phyloP scores from a whole-genome alignment of 441 rosid species.

The Euphorbia celastroides region DNA sequence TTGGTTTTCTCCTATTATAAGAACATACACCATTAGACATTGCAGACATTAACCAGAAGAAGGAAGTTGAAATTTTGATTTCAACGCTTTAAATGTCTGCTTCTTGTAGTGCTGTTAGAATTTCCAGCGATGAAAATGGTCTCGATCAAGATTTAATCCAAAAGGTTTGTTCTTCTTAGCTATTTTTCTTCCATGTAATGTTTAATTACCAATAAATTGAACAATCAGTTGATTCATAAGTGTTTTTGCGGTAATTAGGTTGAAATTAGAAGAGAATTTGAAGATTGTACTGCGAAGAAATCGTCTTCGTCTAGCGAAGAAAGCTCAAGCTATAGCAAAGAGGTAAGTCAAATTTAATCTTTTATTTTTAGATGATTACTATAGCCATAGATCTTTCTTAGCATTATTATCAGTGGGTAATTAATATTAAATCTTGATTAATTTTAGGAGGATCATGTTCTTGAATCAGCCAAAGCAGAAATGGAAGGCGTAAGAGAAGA shows the following conservation, averaged over 20 bases:
- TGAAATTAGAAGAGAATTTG: constrained; percentile 17
- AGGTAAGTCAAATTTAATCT: too few relatives aligned
- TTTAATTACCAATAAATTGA: background rate
- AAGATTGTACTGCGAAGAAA: constrained; percentile 15
- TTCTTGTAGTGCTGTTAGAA: constrained; percentile 8
- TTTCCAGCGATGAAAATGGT: background rate
- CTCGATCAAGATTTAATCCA: too few relatives aligned
- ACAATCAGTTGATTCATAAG: background rate
- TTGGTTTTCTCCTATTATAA: too few relatives aligned
- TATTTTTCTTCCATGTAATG: too few relatives aligned
- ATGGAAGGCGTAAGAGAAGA: constrained; percentile 74
- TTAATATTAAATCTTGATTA: too few relatives aligned
- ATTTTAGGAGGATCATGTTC: constrained; percentile 35
- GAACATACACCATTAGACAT: background rate
- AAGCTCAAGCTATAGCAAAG: constrained; percentile 19
- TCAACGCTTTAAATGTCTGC: background rate
- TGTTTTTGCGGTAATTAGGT: constrained; percentile 10
- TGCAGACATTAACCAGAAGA: background rate
- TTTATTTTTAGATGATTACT: too few relatives aligned
- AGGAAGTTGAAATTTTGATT: background rate
- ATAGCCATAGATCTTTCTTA: background rate
- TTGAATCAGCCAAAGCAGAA: constrained; percentile 63
- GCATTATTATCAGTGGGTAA: too few relatives aligned
- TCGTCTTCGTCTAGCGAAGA: constrained; percentile 23
- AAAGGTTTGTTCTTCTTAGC: background rate